phyloP scores from a whole-genome alignment of 164 flowering plant genomes.

The Aristolochia fimbriata region DNA sequence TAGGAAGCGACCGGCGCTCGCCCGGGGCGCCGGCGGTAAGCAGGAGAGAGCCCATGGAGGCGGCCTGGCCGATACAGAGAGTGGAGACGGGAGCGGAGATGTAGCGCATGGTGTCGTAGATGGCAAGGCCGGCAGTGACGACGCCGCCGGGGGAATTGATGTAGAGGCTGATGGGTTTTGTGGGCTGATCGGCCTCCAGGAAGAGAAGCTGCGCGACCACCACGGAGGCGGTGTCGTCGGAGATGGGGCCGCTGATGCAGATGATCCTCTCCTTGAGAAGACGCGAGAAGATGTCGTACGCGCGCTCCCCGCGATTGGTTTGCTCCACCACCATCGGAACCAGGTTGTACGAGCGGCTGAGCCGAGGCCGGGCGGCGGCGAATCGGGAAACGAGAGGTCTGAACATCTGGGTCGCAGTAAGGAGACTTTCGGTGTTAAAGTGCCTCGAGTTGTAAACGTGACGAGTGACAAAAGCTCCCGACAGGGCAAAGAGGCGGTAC shows the following conservation, averaged over 20 bases:
- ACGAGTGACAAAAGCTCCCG: no score
- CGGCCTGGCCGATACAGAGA: conserved; percentile 90
- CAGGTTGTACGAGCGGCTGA: conserved; percentile 34
- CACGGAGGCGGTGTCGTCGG: conserved; percentile 88
- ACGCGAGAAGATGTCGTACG: conserved; percentile 94
- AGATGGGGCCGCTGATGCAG: conserved; percentile 84
- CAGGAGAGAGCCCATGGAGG: conserved; percentile 90
- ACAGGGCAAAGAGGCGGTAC: no score
- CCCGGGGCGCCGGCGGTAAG: conserved; percentile 93
- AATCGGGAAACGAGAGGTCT: not conserved
- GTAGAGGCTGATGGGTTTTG: conserved; percentile 85
- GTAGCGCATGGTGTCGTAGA: conserved; percentile 96
- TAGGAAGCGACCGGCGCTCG: conserved; percentile 78
- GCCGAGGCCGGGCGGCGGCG: not conserved
- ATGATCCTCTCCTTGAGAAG: conserved; percentile 91
- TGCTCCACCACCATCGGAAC: conserved; percentile 96
- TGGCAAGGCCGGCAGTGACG: conserved; percentile 95
- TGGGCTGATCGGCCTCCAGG: conserved; percentile 89
- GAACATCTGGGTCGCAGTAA: not conserved
- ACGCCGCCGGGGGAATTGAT: conserved; percentile 95
- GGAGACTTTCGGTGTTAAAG: no score
- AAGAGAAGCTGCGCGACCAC: conserved; percentile 95
- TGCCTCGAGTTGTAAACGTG: no score
- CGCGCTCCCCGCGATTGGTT: conserved; percentile 82
- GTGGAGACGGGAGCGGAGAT: conserved; percentile 77